Evolutionary conservation across 805 yeast genomes (phyloP), one percentile per base, ranked within the genome.

Genomic region (Hanseniaspora valbyensis): DNA sequence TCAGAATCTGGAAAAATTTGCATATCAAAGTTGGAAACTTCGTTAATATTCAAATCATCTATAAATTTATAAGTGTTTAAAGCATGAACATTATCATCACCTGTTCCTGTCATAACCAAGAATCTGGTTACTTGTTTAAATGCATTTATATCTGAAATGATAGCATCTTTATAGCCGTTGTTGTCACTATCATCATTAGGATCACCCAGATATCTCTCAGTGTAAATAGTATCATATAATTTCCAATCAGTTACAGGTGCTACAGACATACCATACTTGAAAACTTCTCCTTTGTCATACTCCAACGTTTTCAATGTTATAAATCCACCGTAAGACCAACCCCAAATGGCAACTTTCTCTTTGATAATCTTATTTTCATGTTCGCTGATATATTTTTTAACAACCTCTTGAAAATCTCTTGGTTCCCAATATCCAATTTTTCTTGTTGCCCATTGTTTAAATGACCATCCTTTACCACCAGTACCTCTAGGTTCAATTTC

Each of bases 1-100:
- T 89, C 90, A 22, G 95, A 83, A 63, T 92, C 98, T 0, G 98
- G 97, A 67, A 81, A 92, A 13, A 88, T 74, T 57, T 81, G 88
- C 68, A 88, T 71, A 59, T 92, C 98, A 60, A 80, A 92, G 60
- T 84, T 84, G 52, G 76, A 80, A n/a, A 83, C 74, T 25, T 62
- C 61, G 7, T 62, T 59, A 3, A 64, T 24, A 58, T 82, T 76
- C 52, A 84, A 71, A 24, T 74, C 63, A 60, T 84, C 89, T 10
- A 83, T 50, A 12, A 83, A 67, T 60, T 74, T 73, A 52, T 75
- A 69, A 2, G 84, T 74, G 61, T 84, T 83, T 59, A 82, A 87
- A 49, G 81, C 67, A 64, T 84, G 94, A 16, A 84, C 94, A 60
- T 84, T 84, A 58, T 84, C 94, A 64, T 84, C 95, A 5, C 82